These are phyloP conservation scores for Paspalum vaginatum DNA, from an alignment of 176 grass and related monocot genomes.

Conservation along the genomic window DNA sequence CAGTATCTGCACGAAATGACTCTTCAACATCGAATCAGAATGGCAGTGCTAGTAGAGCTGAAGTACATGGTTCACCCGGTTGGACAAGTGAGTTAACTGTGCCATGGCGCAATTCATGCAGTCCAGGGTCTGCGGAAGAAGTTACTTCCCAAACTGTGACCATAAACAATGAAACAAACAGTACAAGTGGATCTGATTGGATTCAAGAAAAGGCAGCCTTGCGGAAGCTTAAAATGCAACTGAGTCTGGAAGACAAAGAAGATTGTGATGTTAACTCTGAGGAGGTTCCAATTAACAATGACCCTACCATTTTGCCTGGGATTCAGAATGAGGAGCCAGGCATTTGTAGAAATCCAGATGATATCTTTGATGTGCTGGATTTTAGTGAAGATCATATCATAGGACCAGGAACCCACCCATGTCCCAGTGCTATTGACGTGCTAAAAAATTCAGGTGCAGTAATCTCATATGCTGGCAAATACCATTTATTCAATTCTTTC, in stretches of 20 bases:
- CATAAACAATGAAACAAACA: slow-evolving; percentile 36
- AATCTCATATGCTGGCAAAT: slow-evolving; percentile 5
- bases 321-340: slow-evolving; percentile 43
- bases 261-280: background rate
- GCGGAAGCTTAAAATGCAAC: slow-evolving; percentile 47
- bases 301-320: background rate
- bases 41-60: slow-evolving; percentile 41
- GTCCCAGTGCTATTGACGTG: slow-evolving; percentile 55
- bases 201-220: slow-evolving; percentile 44
- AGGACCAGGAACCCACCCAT: slow-evolving; percentile 28
- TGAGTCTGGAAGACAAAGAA: slow-evolving; percentile 63
- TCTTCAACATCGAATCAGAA: slow-evolving; percentile 53
- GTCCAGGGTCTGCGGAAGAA: slow-evolving; percentile 72
- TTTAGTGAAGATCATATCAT: slow-evolving; percentile 35
- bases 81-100: slow-evolving; percentile 51
- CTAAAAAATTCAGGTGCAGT: slow-evolving; percentile 67
- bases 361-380: slow-evolving; percentile 43
- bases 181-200: slow-evolving; percentile 46
- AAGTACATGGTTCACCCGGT: slow-evolving; percentile 50
- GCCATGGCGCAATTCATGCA: slow-evolving; percentile 47
- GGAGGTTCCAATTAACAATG: slow-evolving; percentile 39
- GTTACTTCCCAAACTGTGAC: slow-evolving; percentile 63
- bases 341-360: slow-evolving; percentile 33
- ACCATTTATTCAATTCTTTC: slow-evolving; percentile 12
- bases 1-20: slow-evolving; percentile 37